Conservation (phyloP, 805 yeast genomes). For the Zygosaccharomyces pseudorouxii region DNA sequence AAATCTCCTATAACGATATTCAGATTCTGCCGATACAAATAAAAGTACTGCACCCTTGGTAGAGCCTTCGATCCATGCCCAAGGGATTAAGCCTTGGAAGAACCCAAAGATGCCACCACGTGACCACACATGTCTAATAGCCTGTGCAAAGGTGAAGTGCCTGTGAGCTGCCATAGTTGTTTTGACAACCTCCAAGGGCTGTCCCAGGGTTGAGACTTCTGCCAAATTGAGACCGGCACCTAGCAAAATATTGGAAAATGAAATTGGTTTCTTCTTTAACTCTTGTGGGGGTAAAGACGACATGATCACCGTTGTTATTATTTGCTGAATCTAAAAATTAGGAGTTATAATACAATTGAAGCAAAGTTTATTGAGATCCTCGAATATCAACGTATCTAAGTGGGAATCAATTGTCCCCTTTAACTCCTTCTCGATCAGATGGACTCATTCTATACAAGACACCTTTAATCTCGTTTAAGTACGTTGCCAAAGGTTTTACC, state of each 20-base stretch:
- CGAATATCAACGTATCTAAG: background rate
- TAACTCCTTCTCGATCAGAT: background rate
- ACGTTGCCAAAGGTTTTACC: background rate
- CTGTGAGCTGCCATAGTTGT: constrained; percentile 99
- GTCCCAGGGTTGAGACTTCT: constrained; percentile 93
- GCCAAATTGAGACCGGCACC: constrained; percentile 92
- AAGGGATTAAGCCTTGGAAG: constrained; percentile 96
- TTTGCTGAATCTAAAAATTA: background rate
- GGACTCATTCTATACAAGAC: background rate
- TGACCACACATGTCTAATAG: constrained; percentile 76
- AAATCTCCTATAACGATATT: constrained; percentile 60
- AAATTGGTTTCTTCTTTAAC: constrained; percentile 77
- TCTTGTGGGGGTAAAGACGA: constrained; percentile 16
- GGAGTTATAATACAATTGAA: background rate
- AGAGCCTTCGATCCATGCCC: constrained; percentile 99
- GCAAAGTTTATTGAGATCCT: background rate
- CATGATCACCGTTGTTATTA: background rate
- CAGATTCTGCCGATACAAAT: constrained; percentile 90
- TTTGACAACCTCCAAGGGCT: constrained; percentile 92
- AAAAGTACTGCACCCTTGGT: constrained; percentile 95
- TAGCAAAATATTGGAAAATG: constrained; percentile 80
- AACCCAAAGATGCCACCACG: constrained; percentile 92
- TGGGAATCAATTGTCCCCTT: background rate
- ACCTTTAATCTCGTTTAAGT: background rate
- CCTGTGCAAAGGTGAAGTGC: constrained; percentile 57